Conservation (phyloP, 148 eudicot genomes). For the Rhododendron mucronatum region DNA sequence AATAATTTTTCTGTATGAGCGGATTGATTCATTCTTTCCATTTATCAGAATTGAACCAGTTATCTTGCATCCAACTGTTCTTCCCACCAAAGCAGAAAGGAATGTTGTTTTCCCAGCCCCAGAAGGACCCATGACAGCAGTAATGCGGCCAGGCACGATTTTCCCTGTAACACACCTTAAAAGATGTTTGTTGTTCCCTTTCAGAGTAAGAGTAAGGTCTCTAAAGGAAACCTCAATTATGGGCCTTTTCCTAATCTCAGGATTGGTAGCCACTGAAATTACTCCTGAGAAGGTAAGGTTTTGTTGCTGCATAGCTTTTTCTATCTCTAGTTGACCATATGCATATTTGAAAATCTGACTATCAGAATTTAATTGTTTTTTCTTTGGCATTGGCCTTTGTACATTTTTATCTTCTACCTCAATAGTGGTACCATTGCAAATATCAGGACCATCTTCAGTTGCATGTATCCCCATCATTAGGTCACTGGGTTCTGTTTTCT, state of each 20-base stretch:
- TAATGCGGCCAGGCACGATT: constrained; percentile 56
- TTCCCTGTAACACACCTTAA: constrained; percentile 64
- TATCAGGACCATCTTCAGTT: constrained; percentile 28
- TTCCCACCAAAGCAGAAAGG: constrained; percentile 69
- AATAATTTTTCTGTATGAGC: constrained; percentile 59
- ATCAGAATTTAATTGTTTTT: constrained; percentile 41
- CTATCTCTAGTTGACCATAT: constrained; percentile 75
- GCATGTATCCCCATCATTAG: constrained; percentile 14
- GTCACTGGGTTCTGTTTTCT: constrained; percentile 17
- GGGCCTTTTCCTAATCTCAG: constrained; percentile 48
- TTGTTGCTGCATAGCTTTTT: constrained; percentile 47
- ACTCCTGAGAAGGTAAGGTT: constrained; percentile 53
- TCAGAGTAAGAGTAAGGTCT: constrained; percentile 60
- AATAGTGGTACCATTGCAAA: constrained; percentile 22
- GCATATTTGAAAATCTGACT: constrained; percentile 72
- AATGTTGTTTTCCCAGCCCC: constrained; percentile 84
- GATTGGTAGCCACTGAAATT: constrained; percentile 46
- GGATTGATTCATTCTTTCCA: constrained; percentile 53
- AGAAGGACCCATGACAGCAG: constrained; percentile 86
- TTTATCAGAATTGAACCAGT: constrained; percentile 59
- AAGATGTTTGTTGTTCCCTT: constrained; percentile 55
- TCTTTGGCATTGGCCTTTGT: constrained; percentile 32
- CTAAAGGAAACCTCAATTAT: constrained; percentile 53
- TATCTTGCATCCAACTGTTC: constrained; percentile 52
- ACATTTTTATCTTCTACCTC: constrained; percentile 33